Evolutionary conservation across 2,329 filamentous ascomycete genomes (phyloP).

Genomic region (Pseudogymnoascus sp.): DNA sequence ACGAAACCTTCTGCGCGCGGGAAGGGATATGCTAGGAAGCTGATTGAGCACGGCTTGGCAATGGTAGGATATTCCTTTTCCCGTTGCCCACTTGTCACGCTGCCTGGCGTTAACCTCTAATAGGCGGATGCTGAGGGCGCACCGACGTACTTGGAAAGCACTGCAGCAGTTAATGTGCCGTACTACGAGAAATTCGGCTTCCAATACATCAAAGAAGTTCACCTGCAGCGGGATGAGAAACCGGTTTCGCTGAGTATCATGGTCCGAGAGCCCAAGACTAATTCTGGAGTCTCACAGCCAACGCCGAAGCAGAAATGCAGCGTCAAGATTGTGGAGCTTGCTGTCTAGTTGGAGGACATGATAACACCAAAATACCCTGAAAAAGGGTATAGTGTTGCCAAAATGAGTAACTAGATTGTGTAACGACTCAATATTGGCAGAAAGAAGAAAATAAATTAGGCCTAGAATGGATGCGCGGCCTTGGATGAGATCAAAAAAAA

Average conservation of each 20-base stretch:
- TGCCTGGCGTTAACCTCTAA: neutral
- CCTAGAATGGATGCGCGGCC: neutral
- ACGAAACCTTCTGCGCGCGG: constrained; percentile 62
- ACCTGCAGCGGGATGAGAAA: constrained; percentile 50
- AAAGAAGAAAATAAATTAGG: neutral
- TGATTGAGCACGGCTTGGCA: constrained; percentile 63
- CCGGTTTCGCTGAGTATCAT: constrained; percentile 70
- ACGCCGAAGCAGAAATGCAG: neutral
- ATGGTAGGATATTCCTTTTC: constrained; percentile 41
- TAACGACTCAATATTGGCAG: neutral
- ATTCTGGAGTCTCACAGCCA: constrained; percentile 14
- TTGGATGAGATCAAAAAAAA: constrained; percentile 43
- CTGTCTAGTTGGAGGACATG: constrained; percentile 35
- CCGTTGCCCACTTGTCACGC: neutral
- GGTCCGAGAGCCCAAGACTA: constrained; percentile 60
- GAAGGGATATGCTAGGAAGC: constrained; percentile 64
- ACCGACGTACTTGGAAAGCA: constrained; percentile 74
- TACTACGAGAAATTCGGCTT: constrained; percentile 77
- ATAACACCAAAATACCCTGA: constrained; percentile 11
- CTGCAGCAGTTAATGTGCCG: constrained; percentile 57
- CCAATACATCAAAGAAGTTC: constrained; percentile 55
- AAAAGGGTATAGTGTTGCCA: neutral
- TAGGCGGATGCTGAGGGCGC: constrained; percentile 63
- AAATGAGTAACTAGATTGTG: neutral
- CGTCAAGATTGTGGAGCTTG: constrained; percentile 34